These are phyloP conservation scores for Papilionanthe hybrid DNA, from an alignment of 116 monocot species.

Conservation along the genomic window DNA sequence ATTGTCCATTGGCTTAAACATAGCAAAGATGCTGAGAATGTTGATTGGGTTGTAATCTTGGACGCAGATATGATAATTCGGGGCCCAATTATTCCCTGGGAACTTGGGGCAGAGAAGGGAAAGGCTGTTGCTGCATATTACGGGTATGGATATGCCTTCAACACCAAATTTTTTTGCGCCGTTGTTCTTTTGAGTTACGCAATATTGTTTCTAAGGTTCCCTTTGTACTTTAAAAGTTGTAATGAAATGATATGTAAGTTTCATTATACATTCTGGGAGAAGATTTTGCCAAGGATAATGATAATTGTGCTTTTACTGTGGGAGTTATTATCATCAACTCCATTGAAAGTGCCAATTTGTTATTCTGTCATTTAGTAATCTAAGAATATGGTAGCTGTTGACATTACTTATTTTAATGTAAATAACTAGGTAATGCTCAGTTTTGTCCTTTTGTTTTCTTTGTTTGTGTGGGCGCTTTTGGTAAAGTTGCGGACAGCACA, in stretches of 20 bases:
- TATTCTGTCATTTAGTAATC: not conserved
- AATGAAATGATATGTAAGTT: conserved; percentile 1
- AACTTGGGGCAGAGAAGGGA: conserved; percentile 94
- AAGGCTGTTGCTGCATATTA: conserved; percentile 93
- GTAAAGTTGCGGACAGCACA: not conserved
- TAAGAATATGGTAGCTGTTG: not conserved
- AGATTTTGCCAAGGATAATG: not conserved
- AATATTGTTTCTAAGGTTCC: not conserved
- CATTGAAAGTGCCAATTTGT: not conserved
- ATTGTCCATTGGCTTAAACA: conserved; percentile 91
- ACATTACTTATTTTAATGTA: not conserved
- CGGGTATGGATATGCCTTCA: conserved; percentile 49
- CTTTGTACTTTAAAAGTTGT: not conserved
- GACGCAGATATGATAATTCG: conserved; percentile 97
- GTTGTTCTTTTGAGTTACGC: not conserved
- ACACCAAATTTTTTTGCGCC: not conserved
- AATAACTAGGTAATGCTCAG: not conserved
- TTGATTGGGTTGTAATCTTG: conserved; percentile 98
- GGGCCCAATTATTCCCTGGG: conserved; percentile 97
- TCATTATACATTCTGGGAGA: conserved; percentile 2
- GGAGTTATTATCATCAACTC: not conserved
- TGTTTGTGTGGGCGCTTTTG: not conserved
- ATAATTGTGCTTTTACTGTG: not conserved
- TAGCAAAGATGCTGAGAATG: conserved; percentile 83
- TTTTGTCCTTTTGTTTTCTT: not conserved